phyloP scores from a whole-genome alignment of 495 filamentous ascomycete genomes.

The Astrothelium macrocarpum region DNA sequence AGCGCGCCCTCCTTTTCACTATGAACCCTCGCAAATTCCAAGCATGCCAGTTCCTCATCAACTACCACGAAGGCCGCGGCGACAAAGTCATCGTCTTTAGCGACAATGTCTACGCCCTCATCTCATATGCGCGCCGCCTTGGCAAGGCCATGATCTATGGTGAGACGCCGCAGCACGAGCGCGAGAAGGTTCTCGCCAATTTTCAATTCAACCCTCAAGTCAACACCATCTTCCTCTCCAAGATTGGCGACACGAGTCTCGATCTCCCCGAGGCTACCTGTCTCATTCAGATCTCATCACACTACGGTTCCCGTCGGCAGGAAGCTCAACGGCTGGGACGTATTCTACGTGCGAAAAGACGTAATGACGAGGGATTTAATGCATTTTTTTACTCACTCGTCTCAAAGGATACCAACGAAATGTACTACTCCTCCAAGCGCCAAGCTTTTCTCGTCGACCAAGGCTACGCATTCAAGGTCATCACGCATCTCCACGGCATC shows the following conservation, averaged over 20 bases:
- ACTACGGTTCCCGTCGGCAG: constrained; percentile 95
- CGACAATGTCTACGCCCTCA: constrained; percentile 92
- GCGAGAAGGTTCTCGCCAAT: constrained; percentile 83
- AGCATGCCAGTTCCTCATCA: constrained; percentile 90
- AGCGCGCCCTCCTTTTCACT: constrained; percentile 71
- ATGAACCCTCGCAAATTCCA: constrained; percentile 99
- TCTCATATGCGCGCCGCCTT: constrained; percentile 73
- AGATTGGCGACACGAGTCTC: constrained; percentile 95
- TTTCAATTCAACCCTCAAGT: constrained; percentile 91
- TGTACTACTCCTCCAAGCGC: constrained; percentile 95
- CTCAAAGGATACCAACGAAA: constrained; percentile 93
- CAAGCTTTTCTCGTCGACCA: constrained; percentile 98
- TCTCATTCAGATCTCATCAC: constrained; percentile 95
- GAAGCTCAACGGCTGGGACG: constrained; percentile 92
- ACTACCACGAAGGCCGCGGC: constrained; percentile 91
- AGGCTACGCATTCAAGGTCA: constrained; percentile 98
- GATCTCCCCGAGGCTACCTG: constrained; percentile 96
- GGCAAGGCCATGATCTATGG: constrained; percentile 91
- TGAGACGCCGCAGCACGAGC: constrained; percentile 75
- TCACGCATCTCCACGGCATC: constrained; percentile 88
- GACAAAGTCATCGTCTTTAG: constrained; percentile 99
- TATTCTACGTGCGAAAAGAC: constrained; percentile 88
- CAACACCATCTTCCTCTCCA: constrained; percentile 95
- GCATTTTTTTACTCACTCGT: constrained; percentile 98
- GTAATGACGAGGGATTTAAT: constrained; percentile 98